These are phyloP conservation scores for Beauveria sp. DNA, from an alignment of 2,329 filamentous ascomycete species.

Conservation along the genomic window DNA sequence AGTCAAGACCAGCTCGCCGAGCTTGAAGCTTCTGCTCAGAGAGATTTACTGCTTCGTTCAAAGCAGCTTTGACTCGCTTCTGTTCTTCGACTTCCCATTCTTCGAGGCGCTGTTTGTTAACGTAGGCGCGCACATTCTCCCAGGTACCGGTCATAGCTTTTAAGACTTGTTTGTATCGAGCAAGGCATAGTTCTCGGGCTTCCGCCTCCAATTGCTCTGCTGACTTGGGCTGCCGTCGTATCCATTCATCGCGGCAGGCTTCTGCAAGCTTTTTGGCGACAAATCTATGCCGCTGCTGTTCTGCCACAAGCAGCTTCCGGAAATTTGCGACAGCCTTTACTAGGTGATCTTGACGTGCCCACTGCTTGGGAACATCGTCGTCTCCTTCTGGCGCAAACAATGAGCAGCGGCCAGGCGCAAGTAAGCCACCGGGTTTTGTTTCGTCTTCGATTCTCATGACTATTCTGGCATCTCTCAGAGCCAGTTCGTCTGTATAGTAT, in stretches of 20 bases:
- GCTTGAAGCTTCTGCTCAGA: constrained; percentile 63
- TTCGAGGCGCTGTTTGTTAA: constrained; percentile 51
- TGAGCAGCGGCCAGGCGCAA: constrained; percentile 63
- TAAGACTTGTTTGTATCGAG: constrained; percentile 65
- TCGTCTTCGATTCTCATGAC: constrained; percentile 65
- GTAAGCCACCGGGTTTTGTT: constrained; percentile 63
- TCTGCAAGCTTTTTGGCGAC: constrained; percentile 73
- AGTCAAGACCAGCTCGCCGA: constrained; percentile 45
- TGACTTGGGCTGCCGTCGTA: constrained; percentile 64
- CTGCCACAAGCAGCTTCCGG: constrained; percentile 67
- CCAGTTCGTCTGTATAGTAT: constrained; percentile 52
- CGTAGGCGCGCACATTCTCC: constrained; percentile 56
- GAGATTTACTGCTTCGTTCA: constrained; percentile 65
- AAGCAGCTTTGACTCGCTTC: constrained; percentile 55
- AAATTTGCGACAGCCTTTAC: constrained; percentile 73
- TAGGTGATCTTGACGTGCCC: constrained; percentile 81
- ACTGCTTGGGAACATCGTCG: constrained; percentile 70
- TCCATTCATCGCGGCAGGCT: constrained; percentile 69
- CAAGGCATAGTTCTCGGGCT: constrained; percentile 57
- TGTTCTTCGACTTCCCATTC: constrained; percentile 61
- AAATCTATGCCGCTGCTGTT: constrained; percentile 70
- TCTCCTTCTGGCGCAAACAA: constrained; percentile 63
- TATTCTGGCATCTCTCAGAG: constrained; percentile 59
- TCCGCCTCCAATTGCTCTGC: constrained; percentile 77
- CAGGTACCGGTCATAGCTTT: constrained; percentile 49